Conservation (phyloP, 139 green algal species). For the Chlorella sp. region DNA sequence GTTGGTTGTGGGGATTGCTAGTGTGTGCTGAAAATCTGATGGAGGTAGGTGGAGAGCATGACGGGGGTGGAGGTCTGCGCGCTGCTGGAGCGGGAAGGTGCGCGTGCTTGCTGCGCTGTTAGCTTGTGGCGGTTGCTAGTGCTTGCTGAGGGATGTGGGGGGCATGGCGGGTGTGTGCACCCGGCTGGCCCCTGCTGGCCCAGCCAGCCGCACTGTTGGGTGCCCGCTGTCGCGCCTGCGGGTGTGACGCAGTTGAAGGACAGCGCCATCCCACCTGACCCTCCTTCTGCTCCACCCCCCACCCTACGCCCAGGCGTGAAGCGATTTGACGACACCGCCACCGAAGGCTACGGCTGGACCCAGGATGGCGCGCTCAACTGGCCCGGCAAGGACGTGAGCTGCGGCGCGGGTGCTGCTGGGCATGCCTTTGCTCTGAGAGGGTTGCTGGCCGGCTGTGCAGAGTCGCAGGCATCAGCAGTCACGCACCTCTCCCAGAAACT, state of each 20-base stretch:
- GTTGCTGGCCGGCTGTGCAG: background rate
- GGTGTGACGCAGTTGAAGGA: too few species aligned
- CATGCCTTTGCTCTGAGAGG: background rate
- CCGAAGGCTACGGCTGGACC: constrained; percentile 57
- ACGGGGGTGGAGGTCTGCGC: constrained; percentile 60
- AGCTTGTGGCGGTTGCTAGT: too few species aligned
- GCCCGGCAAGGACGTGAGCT: constrained; percentile 31
- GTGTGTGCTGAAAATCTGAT: too few species aligned
- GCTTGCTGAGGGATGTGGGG: constrained; percentile 42
- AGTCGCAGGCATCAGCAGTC: background rate
- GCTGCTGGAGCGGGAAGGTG: constrained; percentile 38
- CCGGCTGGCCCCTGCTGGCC: too few species aligned
- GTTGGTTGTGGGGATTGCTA: too few species aligned
- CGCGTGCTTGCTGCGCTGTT: too few species aligned
- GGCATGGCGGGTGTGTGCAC: constrained; percentile 57
- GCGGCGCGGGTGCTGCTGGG: background rate
- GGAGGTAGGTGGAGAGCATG: constrained; percentile 46
- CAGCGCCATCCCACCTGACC: too few species aligned
- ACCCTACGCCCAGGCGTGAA: constrained; percentile 12
- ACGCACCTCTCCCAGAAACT: background rate
- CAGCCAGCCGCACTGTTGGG: too few species aligned
- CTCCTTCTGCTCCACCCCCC: background rate
- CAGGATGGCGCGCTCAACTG: constrained; percentile 46
- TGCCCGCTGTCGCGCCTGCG: too few species aligned
- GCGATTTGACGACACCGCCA: constrained; percentile 27